Percentiles rank a stretch among this genome's conserved stretches.
Conservation (phyloP, 1,284 basidiomycete species). For the Hymenochaete sp. region DNA sequence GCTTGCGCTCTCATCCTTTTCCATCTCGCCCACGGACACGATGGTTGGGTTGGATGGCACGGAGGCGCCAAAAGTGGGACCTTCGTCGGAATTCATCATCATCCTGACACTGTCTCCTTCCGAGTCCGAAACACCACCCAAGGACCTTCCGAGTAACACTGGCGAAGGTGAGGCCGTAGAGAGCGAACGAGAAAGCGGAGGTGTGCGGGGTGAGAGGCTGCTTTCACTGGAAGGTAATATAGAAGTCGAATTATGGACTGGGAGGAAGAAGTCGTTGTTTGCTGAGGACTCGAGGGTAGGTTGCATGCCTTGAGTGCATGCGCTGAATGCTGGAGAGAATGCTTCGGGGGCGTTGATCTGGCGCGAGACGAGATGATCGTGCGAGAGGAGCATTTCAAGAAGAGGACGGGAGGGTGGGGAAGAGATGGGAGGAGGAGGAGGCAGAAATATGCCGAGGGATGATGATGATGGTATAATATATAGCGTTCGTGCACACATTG, state of each 20-base stretch:
- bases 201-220: slow-evolving; percentile 7
- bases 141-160: too few relatives aligned
- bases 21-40: not conserved
- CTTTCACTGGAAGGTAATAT: slow-evolving; percentile 8
- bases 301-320: not conserved
- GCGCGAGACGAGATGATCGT: not conserved
- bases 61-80: too few relatives aligned
- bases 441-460: slow-evolving; percentile 17
- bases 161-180: not conserved
- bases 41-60: not conserved
- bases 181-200: not conserved
- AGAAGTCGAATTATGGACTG: too few relatives aligned
- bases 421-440: slow-evolving; percentile 26
- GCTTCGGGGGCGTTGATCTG: not conserved
- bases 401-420: slow-evolving; percentile 21
- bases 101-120: too few relatives aligned
- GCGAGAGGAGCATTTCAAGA: slow-evolving; percentile 39
- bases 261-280: too few relatives aligned
- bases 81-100: too few relatives aligned
- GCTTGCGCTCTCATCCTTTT: not conserved
- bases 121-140: too few relatives aligned
- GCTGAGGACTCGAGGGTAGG: too few relatives aligned
- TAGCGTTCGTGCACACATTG: not conserved
- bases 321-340: not conserved
- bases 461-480: not conserved